Percentiles rank a stretch among this genome's conserved stretches.
phyloP scores from a whole-genome alignment of 2,329 filamentous ascomycete genomes.

The Clonostachys rosea region DNA sequence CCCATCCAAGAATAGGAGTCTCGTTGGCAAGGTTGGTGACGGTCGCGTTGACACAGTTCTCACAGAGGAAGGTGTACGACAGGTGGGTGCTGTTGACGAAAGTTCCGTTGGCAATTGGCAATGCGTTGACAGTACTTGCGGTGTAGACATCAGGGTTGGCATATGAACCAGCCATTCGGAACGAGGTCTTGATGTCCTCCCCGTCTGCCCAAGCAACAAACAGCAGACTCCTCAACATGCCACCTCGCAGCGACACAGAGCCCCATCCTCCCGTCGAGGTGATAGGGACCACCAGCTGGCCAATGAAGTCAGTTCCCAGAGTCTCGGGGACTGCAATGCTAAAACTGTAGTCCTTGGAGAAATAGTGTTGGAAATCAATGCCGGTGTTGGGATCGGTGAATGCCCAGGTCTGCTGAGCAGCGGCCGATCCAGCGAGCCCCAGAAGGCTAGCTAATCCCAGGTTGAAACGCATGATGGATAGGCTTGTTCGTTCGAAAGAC shows the following conservation, averaged over 20 bases:
- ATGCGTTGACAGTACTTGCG: slow-evolving; percentile 29
- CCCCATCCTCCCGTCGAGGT: slow-evolving; percentile 35
- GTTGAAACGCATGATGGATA: too few species aligned
- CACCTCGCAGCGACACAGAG: slow-evolving; percentile 34
- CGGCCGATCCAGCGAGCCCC: too few species aligned
- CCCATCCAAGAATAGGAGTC: too few species aligned
- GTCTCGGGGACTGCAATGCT: too few species aligned
- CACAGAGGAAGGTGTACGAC: slow-evolving; percentile 40
- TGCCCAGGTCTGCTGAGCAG: too few species aligned
- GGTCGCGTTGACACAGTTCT: slow-evolving; percentile 19
- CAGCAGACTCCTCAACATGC: slow-evolving; percentile 38
- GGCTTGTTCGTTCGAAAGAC: too few species aligned
- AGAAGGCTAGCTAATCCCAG: too few species aligned
- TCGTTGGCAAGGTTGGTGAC: too few species aligned
- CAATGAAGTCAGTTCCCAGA: slow-evolving; percentile 26
- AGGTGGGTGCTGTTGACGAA: slow-evolving; percentile 34
- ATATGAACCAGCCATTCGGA: slow-evolving; percentile 35
- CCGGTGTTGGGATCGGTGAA: too few species aligned
- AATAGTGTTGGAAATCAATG: too few species aligned
- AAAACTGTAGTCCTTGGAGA: too few species aligned
- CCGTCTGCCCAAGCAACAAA: slow-evolving; percentile 37
- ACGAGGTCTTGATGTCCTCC: slow-evolving; percentile 29
- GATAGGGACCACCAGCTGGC: slow-evolving; percentile 35
- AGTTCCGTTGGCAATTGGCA: slow-evolving; percentile 33
- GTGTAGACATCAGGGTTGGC: slow-evolving; percentile 33